Base-by-base conservation (phyloP, 805 yeast genomes). In the Teunomyces atbi region DNA sequence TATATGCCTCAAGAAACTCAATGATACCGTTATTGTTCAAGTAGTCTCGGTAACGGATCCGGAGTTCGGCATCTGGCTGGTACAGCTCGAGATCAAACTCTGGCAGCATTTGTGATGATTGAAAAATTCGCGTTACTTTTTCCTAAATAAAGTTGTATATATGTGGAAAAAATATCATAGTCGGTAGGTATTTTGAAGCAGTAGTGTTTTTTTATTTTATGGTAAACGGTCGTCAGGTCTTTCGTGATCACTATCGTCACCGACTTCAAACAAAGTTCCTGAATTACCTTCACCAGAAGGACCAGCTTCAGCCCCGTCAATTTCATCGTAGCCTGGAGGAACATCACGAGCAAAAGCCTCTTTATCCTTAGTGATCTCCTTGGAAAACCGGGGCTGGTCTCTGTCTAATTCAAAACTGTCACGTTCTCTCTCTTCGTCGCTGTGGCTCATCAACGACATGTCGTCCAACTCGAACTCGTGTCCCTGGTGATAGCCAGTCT, bases 391-490 rank as follows among this genome's bases (percentile, higher is more conserved):
- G 43, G 41, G 47, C 37, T 40, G 57, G 47, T 61, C 59, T 30
- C 60, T 56, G 5, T 28, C 33, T 47, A 73, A 64, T 45, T 73
- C 77, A 50, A 73, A 71, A 48, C 73, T 67, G 49, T 72, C 76
- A 41, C 54, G 49, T 13, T 55, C 52, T 18, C 49, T 48, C 47
- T 71, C 75, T 18, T 66, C 64, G 49, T 70, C 76, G 42, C 75
- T 71, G 48, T 71, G 77, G 51, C 81, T 79, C 57, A 79, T 60
- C 54, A 80, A 71, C 30, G 81, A 73, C 45, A 79, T 64, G 56
- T 79, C 84, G 52, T 80, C 84, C 51, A 80, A 73, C 54, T 79
- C 84, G 57, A 80, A 80, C 54, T 79, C 84, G 42, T 75, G 75
- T 15, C 64, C 66, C 27, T 58, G 63, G 45, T 61, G 60, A 45